These are phyloP conservation scores for Phytophthora chlamydospora DNA, from an alignment of 352 stramenopile genomes.

Conservation along the genomic window DNA sequence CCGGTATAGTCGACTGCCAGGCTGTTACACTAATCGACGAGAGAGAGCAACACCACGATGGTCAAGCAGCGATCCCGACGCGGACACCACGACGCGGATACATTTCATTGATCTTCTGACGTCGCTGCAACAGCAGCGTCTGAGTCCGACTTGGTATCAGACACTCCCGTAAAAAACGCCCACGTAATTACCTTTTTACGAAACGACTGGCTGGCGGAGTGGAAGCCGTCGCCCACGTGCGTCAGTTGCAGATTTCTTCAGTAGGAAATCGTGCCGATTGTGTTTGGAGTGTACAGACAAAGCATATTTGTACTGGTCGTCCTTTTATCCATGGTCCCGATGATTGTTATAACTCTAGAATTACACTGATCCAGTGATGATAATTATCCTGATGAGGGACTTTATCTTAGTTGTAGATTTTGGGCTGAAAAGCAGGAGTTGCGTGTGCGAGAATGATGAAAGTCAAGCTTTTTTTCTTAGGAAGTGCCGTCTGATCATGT, in stretches of 20 bases:
- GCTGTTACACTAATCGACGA: no score
- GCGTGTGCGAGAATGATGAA: constrained; percentile 61
- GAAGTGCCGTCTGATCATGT: constrained; percentile 80
- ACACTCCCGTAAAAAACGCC: not conserved
- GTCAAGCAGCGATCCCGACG: no score
- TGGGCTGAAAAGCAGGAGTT: not conserved
- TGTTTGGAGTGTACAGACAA: not conserved
- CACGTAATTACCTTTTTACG: constrained; percentile 33
- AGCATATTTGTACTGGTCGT: not conserved
- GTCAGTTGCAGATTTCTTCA: constrained; percentile 20
- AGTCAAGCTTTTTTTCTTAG: constrained; percentile 70
- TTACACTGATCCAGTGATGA: constrained; percentile 76
- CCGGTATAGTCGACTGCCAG: no score
- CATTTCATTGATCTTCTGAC: no score
- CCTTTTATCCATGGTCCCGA: constrained; percentile 14
- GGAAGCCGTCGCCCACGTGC: not conserved
- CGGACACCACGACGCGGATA: no score
- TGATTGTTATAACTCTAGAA: constrained; percentile 68
- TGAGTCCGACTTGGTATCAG: no score
- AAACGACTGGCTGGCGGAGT: constrained; percentile 28
- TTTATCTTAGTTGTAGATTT: constrained; percentile 6
- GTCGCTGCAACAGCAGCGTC: no score
- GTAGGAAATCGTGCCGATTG: not conserved
- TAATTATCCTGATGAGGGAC: constrained; percentile 64
- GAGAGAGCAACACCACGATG: no score